Conservation (phyloP, 179 eudicot species). For the Spinacia oleracea region DNA sequence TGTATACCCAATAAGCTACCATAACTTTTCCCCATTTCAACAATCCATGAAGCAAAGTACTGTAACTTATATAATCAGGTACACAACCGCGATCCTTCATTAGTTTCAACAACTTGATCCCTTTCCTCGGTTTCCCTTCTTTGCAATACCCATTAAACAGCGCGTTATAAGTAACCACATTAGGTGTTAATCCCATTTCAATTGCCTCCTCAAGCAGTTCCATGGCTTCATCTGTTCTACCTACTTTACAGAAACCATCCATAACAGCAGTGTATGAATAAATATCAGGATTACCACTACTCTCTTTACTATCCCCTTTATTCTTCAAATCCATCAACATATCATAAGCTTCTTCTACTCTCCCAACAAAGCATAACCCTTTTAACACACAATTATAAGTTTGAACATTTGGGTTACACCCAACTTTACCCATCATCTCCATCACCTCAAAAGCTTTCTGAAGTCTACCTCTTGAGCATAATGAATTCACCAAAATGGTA, state of each 20-base stretch:
- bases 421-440: constrained; percentile 41
- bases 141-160: constrained; percentile 70
- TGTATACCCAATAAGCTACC: constrained; percentile 51
- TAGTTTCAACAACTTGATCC: constrained; percentile 48
- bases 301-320: constrained; percentile 9
- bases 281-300: constrained; percentile 41
- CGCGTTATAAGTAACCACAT: constrained; percentile 59
- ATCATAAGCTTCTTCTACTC: constrained; percentile 65
- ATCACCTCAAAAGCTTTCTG: constrained; percentile 59
- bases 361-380: constrained; percentile 81
- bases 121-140: constrained; percentile 74
- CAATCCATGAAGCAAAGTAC: constrained; percentile 75
- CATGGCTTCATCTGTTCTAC: constrained; percentile 66
- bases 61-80: constrained; percentile 70
- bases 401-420: constrained; percentile 59
- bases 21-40: constrained; percentile 60
- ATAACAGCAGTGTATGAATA: constrained; percentile 66
- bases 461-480: constrained; percentile 57
- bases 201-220: constrained; percentile 66
- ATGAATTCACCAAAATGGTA: constrained; percentile 53
- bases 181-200: constrained; percentile 57
- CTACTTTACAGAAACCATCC: constrained; percentile 93
- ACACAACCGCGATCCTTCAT: constrained; percentile 60
- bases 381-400: constrained; percentile 73
- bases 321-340: constrained; percentile 47